A percentile compares a stretch with the other conserved stretches of the same genome.
These are phyloP conservation scores for Candida tibetensis DNA, from an alignment of 805 yeast species.

Conservation along the genomic window DNA sequence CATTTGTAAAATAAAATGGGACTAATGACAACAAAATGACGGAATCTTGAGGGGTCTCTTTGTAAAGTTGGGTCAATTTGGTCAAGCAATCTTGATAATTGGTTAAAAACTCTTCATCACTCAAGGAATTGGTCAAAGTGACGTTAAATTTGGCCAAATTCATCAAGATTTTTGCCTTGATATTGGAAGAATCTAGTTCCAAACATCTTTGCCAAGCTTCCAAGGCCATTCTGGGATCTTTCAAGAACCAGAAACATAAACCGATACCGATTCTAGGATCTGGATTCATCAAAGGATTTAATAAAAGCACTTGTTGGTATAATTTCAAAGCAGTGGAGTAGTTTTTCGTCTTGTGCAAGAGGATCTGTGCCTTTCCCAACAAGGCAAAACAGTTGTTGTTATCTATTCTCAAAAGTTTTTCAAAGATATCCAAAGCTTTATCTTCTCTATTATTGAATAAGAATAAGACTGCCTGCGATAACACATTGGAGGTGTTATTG, in stretches of 20 bases:
- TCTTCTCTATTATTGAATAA: slow-evolving; percentile 62
- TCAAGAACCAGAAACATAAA: slow-evolving; percentile 85
- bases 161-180: slow-evolving; percentile 62
- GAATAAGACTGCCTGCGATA: slow-evolving; percentile 67
- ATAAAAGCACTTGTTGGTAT: slow-evolving; percentile 77
- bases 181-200: slow-evolving; percentile 59
- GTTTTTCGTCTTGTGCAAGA: slow-evolving; percentile 64
- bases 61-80: slow-evolving; percentile 38
- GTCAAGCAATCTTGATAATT: slow-evolving; percentile 59
- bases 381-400: slow-evolving; percentile 70
- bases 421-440: slow-evolving; percentile 68
- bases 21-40: slow-evolving; percentile 66
- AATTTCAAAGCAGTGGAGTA: slow-evolving; percentile 71
- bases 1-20: slow-evolving; percentile 67
- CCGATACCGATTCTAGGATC: slow-evolving; percentile 96
- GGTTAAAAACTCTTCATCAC: slow-evolving; percentile 59
- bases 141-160: slow-evolving; percentile 67
- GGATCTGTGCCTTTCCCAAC: slow-evolving; percentile 79
- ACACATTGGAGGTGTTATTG: slow-evolving; percentile 40
- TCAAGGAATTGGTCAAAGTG: slow-evolving; percentile 53
- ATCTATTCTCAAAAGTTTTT: slow-evolving; percentile 52
- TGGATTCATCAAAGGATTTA: slow-evolving; percentile 76
- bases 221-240: slow-evolving; percentile 72
- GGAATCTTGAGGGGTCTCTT: slow-evolving; percentile 48
- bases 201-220: slow-evolving; percentile 80